Percentiles rank a stretch among this genome's conserved stretches.
Conservation (phyloP, 768 basidiomycete species). For the Boletus speciosus region DNA sequence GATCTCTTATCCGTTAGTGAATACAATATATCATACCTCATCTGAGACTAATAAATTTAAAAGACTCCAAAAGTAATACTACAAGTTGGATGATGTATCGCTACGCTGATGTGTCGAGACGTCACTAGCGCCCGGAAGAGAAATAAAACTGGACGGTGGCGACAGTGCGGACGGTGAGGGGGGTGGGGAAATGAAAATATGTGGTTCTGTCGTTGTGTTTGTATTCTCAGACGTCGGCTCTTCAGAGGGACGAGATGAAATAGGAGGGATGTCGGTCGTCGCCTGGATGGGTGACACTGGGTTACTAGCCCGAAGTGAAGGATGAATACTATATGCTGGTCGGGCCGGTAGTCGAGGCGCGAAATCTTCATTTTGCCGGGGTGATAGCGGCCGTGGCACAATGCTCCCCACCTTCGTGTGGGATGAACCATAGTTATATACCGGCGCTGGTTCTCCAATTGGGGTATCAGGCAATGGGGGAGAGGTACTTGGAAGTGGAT, state of each 20-base stretch:
- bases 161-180: constrained; percentile 20
- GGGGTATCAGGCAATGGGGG: constrained; percentile 76
- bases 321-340: constrained; percentile 74
- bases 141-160: constrained; percentile 8
- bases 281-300: constrained; percentile 47
- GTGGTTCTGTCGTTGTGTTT: constrained; percentile 5
- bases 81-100: constrained; percentile 13
- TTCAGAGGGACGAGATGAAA: constrained; percentile 29
- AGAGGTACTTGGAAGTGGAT: constrained; percentile 50
- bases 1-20: background rate
- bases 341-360: constrained; percentile 65
- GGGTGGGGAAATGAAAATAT: constrained; percentile 11
- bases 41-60: constrained; percentile 6
- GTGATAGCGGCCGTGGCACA: constrained; percentile 21
- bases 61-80: constrained; percentile 1
- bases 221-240: constrained; percentile 9
- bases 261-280: constrained; percentile 30
- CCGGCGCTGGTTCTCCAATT: constrained; percentile 54
- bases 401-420: constrained; percentile 63
- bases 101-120: constrained; percentile 6
- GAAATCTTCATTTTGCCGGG: constrained; percentile 56
- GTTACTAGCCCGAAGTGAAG: constrained; percentile 54
- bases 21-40: constrained; percentile 2
- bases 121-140: constrained; percentile 11
- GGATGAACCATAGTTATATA: constrained; percentile 65